Base-by-base conservation (phyloP, 176 grass and related monocot species). In the Carex littledalei region DNA sequence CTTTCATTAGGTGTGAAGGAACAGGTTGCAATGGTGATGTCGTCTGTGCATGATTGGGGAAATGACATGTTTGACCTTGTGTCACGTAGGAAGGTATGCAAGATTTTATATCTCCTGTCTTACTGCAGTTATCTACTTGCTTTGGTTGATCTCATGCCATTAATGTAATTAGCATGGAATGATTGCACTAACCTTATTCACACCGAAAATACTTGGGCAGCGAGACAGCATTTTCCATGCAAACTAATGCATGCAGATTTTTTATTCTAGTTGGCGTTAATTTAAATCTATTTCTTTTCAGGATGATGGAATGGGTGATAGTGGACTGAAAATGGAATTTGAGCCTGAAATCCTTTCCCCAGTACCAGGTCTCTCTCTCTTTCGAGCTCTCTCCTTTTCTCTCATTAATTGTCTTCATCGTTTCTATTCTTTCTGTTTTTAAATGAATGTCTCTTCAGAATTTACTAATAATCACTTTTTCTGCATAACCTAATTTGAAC, bases 51-150 rank as follows among this genome's bases (percentile, higher is more conserved):
- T 47, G 37, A 50, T 8, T 82, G 80, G 80, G 37, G 80, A 52
- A 52, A 67, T 82, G 59, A 82, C 60, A 62, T 82, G 20, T 82
- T 82, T 82, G 80, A 82, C 41, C 37, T 82, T 49, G 37, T 64
- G 35, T 66, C 63, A 9, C 80, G 18, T 26, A 61, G 7, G n/a
- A 82, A 64, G 80, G 60, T 82, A 82, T 52, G 59, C 63, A 80
- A 80, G 15, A 64, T 82, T 7, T 13, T 41, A 15, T 22, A 64
- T 6, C 18, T 16, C 16, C 2, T 24, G 8, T 75, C 20, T 75
- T 45, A 5, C 31, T 14, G 11, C 41, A 76, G 71, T 52, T 67
- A 35, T 75, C 12, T 53, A 26, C n/a, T 76, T 53, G 10, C 1
- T 2, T 26, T 29, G 45, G 10, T 29, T 26, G 13, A 12, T 41